Evolutionary conservation across 2,329 filamentous ascomycete species (phyloP).

Genomic region (Colletotrichum sp.): DNA sequence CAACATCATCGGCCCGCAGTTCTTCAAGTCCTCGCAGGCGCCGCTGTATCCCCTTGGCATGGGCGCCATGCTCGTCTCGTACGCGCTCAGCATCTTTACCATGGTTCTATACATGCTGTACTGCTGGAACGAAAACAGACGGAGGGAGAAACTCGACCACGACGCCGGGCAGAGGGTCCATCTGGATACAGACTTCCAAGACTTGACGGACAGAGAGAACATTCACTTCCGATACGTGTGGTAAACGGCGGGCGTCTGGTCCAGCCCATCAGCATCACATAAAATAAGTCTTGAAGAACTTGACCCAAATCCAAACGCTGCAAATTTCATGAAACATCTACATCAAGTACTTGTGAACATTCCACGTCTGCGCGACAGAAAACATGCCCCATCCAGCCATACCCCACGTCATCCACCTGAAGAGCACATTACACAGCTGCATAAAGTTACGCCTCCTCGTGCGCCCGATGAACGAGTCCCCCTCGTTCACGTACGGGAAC

Average conservation of each 20-base stretch:
- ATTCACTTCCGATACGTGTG: background rate
- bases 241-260: background rate
- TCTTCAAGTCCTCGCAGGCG: slow-evolving; percentile 28
- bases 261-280: accelerated
- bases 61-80: slow-evolving; percentile 27
- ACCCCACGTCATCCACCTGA: background rate
- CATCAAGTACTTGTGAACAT: background rate
- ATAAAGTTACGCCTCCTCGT: background rate
- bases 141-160: background rate
- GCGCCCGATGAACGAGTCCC: background rate
- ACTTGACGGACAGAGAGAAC: background rate
- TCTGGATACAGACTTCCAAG: background rate
- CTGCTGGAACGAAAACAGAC: background rate
- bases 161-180: background rate
- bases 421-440: background rate
- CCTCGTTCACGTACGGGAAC: slow-evolving; percentile 38
- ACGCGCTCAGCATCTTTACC: slow-evolving; percentile 17
- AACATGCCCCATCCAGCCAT: background rate
- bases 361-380: background rate
- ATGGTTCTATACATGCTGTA: background rate
- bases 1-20: slow-evolving; percentile 33
- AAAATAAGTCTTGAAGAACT: background rate
- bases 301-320: background rate
- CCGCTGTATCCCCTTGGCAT: slow-evolving; percentile 31
- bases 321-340: background rate